Evolutionary conservation across 331 rosid species (phyloP).

Genomic region (Prunus yedoensis): DNA sequence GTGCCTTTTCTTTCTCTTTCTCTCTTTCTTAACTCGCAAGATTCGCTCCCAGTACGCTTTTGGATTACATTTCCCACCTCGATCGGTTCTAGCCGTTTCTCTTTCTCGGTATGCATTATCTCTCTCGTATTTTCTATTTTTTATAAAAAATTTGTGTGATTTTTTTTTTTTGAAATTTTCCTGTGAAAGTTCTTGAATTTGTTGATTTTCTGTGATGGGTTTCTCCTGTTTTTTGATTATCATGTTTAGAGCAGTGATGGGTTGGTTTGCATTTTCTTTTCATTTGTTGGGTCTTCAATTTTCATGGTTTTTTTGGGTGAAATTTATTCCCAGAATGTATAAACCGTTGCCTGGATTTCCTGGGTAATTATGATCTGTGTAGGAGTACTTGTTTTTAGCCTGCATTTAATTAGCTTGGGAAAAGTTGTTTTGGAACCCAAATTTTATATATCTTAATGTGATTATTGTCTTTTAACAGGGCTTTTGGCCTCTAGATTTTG

Average conservation of each 20-base stretch:
- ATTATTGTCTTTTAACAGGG: not conserved
- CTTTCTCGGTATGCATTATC: slow-evolving; percentile 27
- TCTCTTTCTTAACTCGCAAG: not conserved
- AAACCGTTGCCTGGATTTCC: not conserved
- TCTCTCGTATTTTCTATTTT: not conserved
- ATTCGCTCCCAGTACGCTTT: not conserved
- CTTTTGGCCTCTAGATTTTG: not conserved
- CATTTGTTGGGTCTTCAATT: not conserved
- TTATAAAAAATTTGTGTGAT: not conserved
- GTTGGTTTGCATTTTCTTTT: not conserved
- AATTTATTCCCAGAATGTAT: not conserved
- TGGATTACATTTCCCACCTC: slow-evolving; percentile 1
- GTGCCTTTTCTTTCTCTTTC: not conserved
- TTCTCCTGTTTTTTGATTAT: not conserved
- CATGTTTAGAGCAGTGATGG: slow-evolving; percentile 1
- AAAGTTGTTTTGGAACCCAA: not conserved
- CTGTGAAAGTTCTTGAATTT: not conserved
- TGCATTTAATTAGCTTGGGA: not conserved
- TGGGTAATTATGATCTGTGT: not conserved
- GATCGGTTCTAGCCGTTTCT: not conserved
- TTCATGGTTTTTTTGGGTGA: not conserved
- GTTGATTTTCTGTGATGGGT: not conserved
- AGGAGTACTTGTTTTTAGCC: not conserved
- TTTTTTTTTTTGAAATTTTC: not conserved
- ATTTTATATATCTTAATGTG: not conserved